Conservation (phyloP, 176 grass and related monocot species). For the Zizania latifolia region DNA sequence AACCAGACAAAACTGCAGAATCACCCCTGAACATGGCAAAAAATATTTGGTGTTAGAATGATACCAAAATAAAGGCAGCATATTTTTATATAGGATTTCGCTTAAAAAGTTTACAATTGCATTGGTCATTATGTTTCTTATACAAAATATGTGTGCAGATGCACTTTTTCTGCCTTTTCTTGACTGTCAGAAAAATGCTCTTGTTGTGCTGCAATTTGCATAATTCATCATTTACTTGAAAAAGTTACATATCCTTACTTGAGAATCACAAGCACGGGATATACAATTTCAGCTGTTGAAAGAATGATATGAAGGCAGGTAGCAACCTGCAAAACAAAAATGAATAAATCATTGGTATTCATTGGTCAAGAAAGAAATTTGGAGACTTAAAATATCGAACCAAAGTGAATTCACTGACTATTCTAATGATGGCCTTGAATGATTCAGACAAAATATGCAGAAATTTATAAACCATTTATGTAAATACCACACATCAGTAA, state of each 20-base stretch:
- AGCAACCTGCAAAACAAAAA: constrained; percentile 49
- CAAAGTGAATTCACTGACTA: not conserved
- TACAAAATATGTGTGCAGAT: constrained; percentile 7
- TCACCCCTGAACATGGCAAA: constrained; percentile 61
- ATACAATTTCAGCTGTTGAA: constrained; percentile 60
- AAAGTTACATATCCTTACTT: constrained; percentile 51
- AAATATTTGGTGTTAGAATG: constrained; percentile 15
- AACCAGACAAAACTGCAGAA: constrained; percentile 90
- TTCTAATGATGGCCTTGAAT: not conserved
- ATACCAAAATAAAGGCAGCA: not conserved
- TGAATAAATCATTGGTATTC: not conserved
- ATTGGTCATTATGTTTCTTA: not conserved
- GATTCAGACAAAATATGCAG: not conserved
- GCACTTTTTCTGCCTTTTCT: not conserved
- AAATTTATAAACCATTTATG: constrained; percentile 9
- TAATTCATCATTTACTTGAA: constrained; percentile 3
- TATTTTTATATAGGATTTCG: not conserved
- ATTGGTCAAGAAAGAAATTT: not conserved
- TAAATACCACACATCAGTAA: not conserved
- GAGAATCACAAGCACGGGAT: constrained; percentile 86
- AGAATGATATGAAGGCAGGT: constrained; percentile 53
- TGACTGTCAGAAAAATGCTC: not conserved
- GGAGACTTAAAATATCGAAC: not conserved
- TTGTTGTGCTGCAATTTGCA: not conserved
- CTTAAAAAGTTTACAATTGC: not conserved